Evolutionary conservation across 768 basidiomycete species (phyloP), one percentile per base, ranked within the genome.

Genomic region (Termitomyces sp.): DNA sequence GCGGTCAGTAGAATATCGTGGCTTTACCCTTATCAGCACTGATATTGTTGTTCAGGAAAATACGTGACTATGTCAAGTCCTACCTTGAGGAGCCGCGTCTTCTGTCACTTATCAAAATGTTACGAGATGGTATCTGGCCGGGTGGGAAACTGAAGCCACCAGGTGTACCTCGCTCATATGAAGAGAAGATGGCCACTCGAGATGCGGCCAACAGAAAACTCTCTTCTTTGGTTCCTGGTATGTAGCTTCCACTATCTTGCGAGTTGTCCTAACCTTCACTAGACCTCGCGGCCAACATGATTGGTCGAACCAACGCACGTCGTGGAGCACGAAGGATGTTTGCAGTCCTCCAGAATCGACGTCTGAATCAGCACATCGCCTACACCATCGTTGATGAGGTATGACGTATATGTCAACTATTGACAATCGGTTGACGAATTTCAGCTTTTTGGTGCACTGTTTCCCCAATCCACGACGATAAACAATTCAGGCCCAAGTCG

Each of bases 211-310:
- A 93, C 63, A 82, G 88, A 59, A 98, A 95, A 67, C 79, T 99
- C 10, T 90, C 93, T 14, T 83, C 92, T 9, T 76, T 98, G 41
- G 88, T 99, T 60, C 97, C 97, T 67, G 95, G 95, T 94, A 64
- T 8, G 72, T 44, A 20, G 18, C 30, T 44, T 1, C 5, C 48
- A 28, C 40, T 18, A 35, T 13, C 36, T 14, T 10, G 50, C 43
- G 30, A 22, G 32, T 11, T 40, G 45, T 33, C 60, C 51, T 45
- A 30, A 52, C 32, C 49, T 47, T 51, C 24, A 56, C 22, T 41
- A 97, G 96, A 98, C 67, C 73, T 98, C 53, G 94, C 92, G 33
- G 93, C 96, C 7, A 98, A 97, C 65, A 94, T 98, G 89, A 98
- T 98, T 63, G 97, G 97, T n/a, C 82, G 94, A 32, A 88, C 91